Evolutionary conservation across 225 moss, liverwort and hornwort genomes (phyloP).

Genomic region (Marchantia paleacea): DNA sequence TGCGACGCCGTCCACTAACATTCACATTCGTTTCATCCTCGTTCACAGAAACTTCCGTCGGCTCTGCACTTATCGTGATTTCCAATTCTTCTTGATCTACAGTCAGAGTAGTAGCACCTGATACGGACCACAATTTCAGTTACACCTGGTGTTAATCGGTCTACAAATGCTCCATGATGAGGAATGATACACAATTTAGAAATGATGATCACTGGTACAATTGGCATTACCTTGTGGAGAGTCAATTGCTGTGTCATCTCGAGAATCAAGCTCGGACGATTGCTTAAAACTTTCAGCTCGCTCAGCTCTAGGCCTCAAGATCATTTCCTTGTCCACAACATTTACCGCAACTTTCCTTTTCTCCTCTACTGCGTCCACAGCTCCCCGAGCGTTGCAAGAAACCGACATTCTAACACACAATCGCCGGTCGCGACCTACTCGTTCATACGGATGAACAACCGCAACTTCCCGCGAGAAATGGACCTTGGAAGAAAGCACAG

Average conservation of each 20-base stretch:
- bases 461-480: not conserved
- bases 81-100: not conserved
- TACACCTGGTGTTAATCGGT: not conserved
- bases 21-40: not conserved
- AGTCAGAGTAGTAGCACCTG: conserved; percentile 2
- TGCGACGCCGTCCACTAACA: not conserved
- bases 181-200: not conserved
- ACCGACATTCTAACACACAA: not conserved
- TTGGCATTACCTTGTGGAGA: not conserved
- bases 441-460: conserved; percentile 4
- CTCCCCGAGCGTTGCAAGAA: conserved; percentile 10
- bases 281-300: not conserved
- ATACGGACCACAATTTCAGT: not conserved
- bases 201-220: not conserved
- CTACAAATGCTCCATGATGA: not conserved
- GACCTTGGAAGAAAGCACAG: not conserved
- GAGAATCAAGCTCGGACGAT: not conserved
- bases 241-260: not conserved
- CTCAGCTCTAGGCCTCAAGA: conserved; percentile 4
- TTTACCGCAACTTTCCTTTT: not conserved
- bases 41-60: not conserved
- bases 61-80: not conserved
- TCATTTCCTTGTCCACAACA: conserved; percentile 12
- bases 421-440: not conserved
- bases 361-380: conserved; percentile 14